Evolutionary conservation across 202 grass and related monocot genomes (phyloP), one percentile per base, ranked within the genome.

Genomic region (Bolboschoenoplectus hybrid): DNA sequence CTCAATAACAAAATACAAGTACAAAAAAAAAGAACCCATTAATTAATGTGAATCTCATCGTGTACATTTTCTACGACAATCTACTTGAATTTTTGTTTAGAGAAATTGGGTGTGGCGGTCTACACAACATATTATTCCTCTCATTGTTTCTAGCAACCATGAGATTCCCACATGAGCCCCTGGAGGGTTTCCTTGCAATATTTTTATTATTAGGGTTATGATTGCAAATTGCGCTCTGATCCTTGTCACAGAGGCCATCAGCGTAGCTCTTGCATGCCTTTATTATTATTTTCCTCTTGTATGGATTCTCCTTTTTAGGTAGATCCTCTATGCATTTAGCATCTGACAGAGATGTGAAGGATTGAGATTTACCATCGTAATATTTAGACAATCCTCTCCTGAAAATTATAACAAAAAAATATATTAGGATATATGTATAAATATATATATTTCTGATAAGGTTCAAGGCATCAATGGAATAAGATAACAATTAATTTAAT

Each of bases 341-440:
- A 11, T 89, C 94, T 11, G 90, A 89, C 67, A 99, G 87, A 12
- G 91, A 97, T 39, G 88, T 83, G 72, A 89, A 94, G 0, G 97
- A 99, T 74, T 97, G 94, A 6, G 97, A 99, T 68, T 97, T 99
- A 34, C 97, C 97, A 56, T 97, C 87, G 2, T 99, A 99, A 87
- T 93, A 94, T 17, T 86, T 94, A 11, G 97, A 99, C 9, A 99
- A 16, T 53, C 97, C 97, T 89, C 84, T 97, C 89, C 97, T 99
- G 88, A 40, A 91, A 92, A 67, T 78, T 55, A 61, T 16, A 57
- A 71, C 5, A 3, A 84, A 84, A 71, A 57, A 43, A 38, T 2
- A 12, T 20, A 19, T 7, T 62, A 56, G 13, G 53, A 66, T 35
- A 66, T 26, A 26, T 26, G 26, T 26, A 26, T 12, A 12, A 38